Base-by-base conservation (phyloP, 495 filamentous ascomycete genomes). In the Pseudotulostoma volvatum region DNA sequence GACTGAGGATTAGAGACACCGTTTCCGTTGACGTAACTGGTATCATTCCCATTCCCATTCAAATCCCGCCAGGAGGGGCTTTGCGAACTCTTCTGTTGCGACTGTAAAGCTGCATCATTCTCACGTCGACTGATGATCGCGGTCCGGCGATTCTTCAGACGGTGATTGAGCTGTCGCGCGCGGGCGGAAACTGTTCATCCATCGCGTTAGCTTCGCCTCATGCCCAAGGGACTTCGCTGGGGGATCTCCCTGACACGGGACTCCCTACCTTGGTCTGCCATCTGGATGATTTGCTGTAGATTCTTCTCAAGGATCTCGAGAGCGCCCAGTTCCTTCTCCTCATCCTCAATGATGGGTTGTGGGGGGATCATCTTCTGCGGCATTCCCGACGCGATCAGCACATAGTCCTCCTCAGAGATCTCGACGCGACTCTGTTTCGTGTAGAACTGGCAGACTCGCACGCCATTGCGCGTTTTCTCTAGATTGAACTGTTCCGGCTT, bases 361-460 rank as follows among this genome's bases (percentile, higher is more conserved):
- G 77, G 80, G 11, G 85, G 79, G 20, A 81, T 81, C 59, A 93
- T 75, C 57, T 84, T 77, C 56, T 90, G 80, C 11, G 84, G 74
- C 44, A 81, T 79, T 19, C 84, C 84, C 11, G 79, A 85, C 17
- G 71, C 67, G 49, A 93, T 83, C 39, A 93, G 59, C 28, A 82
- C 67, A 61, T 76, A 90, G 51, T 93, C 84, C 51, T 88, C 84
- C 55, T 90, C 83, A 25, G 75, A 77, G 43, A 93, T 88, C 56
- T 92, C 83, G 23, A 90, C 80, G 17, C 78, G 71, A 46, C 76
- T 73, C 44, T 84, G 79, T 48, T 84, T 84, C 34, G 83, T 75
- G 43, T 78, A 73, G 55, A 90, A 87, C 41, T 81, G 82, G 44
- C 84, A 88, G 21, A 76, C 74, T 15, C 74, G 73, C 41, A 70